Evolutionary conservation across 345 rosid species (phyloP).

Genomic region (Crucihimalaya himalaica): DNA sequence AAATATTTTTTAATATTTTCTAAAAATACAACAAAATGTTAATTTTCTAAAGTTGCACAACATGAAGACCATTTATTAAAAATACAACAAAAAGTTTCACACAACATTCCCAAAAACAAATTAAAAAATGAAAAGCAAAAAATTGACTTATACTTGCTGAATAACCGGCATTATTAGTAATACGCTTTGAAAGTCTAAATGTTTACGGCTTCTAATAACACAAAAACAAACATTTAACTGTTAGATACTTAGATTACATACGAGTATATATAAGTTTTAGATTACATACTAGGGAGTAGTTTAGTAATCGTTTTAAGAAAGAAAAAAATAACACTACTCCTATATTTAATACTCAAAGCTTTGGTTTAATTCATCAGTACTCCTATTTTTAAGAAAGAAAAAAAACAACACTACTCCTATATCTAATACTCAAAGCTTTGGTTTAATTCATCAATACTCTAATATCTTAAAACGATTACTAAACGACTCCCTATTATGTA

Average conservation of each 20-base stretch:
- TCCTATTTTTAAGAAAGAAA: no score
- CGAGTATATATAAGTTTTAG: background rate
- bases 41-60: background rate
- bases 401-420: no score
- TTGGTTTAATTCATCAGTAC: no score
- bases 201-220: background rate
- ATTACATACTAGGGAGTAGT: no score
- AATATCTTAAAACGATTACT: background rate
- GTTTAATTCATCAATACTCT: no score
- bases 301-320: background rate
- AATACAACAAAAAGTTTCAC: background rate
- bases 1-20: no score
- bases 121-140: background rate
- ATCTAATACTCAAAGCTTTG: no score
- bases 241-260: background rate
- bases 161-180: background rate
- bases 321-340: no score
- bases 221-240: background rate
- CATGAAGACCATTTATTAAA: background rate
- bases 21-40: no score
- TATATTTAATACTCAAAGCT: no score
- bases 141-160: constrained; percentile 3
- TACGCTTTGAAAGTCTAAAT: background rate
- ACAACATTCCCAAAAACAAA: background rate
- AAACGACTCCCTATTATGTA: no score